These are phyloP conservation scores for Tetracentron sinense DNA, from an alignment of 164 flowering plant species.

Conservation along the genomic window DNA sequence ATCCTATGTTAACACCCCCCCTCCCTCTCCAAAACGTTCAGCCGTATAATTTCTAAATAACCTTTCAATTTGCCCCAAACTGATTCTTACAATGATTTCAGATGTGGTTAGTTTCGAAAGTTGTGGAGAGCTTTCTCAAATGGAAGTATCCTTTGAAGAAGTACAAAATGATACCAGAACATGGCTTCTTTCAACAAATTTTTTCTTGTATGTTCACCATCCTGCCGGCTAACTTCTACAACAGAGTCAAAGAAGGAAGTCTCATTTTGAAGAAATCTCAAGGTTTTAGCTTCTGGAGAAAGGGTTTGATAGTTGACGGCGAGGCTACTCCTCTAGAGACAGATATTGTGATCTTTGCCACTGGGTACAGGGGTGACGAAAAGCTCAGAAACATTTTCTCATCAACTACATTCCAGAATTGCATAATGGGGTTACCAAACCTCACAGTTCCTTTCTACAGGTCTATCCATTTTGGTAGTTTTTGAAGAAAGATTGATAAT, in stretches of 20 bases:
- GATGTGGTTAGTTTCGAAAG: constrained; percentile 63
- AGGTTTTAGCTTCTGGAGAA: constrained; percentile 42
- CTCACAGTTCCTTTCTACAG: constrained; percentile 48
- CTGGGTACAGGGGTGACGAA: constrained; percentile 50
- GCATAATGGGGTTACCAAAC: constrained; percentile 29
- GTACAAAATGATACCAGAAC: constrained; percentile 52
- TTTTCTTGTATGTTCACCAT: constrained; percentile 33
- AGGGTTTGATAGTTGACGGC: constrained; percentile 43
- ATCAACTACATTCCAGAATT: constrained; percentile 34
- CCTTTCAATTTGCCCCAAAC: no score
- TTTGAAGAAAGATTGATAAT: no score
- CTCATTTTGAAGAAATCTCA: constrained; percentile 42
- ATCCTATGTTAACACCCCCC: no score
- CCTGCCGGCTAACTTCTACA: constrained; percentile 49
- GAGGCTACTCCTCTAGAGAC: constrained; percentile 30
- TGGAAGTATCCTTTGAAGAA: constrained; percentile 40
- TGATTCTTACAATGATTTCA: no score
- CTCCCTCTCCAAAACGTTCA: no score
- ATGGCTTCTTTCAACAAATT: constrained; percentile 38
- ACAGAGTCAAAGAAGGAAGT: constrained; percentile 57
- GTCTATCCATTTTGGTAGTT: no score
- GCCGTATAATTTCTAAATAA: no score
- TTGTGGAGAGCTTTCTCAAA: constrained; percentile 49
- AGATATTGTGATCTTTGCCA: constrained; percentile 61
- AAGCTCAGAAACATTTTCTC: constrained; percentile 50